Evolutionary conservation across 139 green algal species (phyloP), one percentile per base, ranked within the genome.

Genomic region (Chlorella sp.): DNA sequence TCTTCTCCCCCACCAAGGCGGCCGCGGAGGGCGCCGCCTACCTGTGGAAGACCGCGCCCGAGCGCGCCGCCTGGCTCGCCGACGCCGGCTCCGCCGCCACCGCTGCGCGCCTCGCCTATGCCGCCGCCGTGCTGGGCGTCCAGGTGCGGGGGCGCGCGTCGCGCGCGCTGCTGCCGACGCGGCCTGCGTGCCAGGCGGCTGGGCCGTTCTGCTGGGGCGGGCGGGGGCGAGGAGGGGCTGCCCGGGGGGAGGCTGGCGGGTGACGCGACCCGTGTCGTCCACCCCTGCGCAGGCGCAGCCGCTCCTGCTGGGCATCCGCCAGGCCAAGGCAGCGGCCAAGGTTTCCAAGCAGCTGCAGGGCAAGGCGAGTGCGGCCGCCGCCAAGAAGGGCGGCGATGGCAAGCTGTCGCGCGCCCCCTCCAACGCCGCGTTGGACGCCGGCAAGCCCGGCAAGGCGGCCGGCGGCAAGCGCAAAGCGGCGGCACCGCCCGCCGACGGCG

Each of bases 61-160:
- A 78, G 60, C 60, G 72, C 23, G 41, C 35, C 23, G 61, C 61
- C 12, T 78, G 72, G 72, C 72, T 56, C 60, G 72, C 60, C 3
- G 77, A 83, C 63, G 33, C 79, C 40, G 55, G 35, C 31, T 55
- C 65, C 48, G 43, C 71, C 5, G 25, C 25, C 29, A 83, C 71
- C 33, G 41, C 43, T 7, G 63, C 71, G 17, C 50, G 77, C 17
- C 35, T 83, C 8, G 77, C 77, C 43, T 83, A 79, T 64, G 69
- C 53, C 46, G 71, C 77, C n/a, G 63, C 72, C 14, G 71, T 81
- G 66, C 51, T 79, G 33, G 29, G n/a, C n/a, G n/a, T 9, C 33
- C 45, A 35, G 12, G 29, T 21, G 35, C 51, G 51, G 17, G 42
- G 38, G 67, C 35, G 29, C 29, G 35, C 65, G 67, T 51, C 65